phyloP scores from a whole-genome alignment of 1,284 basidiomycete genomes.

The Leccinum pallidistipes region DNA sequence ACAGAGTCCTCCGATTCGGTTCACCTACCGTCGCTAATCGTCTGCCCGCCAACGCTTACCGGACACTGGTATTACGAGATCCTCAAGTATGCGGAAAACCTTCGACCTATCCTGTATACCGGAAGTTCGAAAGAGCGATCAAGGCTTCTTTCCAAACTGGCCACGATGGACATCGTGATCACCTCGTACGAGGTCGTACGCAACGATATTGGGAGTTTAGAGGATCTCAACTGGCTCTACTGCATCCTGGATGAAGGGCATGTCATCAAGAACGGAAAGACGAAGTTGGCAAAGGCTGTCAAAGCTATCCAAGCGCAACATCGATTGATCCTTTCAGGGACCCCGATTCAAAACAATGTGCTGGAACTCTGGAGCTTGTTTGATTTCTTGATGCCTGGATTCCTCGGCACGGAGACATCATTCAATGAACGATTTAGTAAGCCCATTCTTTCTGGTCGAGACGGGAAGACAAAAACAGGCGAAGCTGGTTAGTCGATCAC shows the following conservation, averaged over 20 bases:
- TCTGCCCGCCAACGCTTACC: constrained; percentile 96
- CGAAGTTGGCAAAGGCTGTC: constrained; percentile 95
- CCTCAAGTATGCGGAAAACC: constrained; percentile 86
- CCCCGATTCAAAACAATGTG: constrained; percentile 99
- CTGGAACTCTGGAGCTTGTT: constrained; percentile 98
- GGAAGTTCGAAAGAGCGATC: constrained; percentile 89
- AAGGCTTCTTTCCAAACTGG: constrained; percentile 64
- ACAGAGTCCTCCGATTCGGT: constrained; percentile 77
- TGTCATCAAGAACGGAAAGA: constrained; percentile 98
- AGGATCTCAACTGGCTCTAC: constrained; percentile 87
- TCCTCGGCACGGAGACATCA: constrained; percentile 90
- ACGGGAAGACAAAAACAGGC: constrained; percentile 92
- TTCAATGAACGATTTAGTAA: constrained; percentile 98
- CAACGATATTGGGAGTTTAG: constrained; percentile 86
- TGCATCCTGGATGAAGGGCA: constrained; percentile 99
- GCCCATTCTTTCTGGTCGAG: constrained; percentile 93
- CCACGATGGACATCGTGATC: constrained; percentile 85
- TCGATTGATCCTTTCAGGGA: constrained; percentile 93
- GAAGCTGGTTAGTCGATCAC: constrained; percentile 75
- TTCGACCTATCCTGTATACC: constrained; percentile 87
- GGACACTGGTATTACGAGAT: constrained; percentile 99
- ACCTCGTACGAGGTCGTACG: constrained; percentile 98
- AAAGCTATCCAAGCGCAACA: constrained; percentile 92
- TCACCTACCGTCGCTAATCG: constrained; percentile 91
- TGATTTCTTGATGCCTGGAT: constrained; percentile 99